Conservation (phyloP, 1,139 yeast species). For the Geotrichum cucujoidarum region DNA sequence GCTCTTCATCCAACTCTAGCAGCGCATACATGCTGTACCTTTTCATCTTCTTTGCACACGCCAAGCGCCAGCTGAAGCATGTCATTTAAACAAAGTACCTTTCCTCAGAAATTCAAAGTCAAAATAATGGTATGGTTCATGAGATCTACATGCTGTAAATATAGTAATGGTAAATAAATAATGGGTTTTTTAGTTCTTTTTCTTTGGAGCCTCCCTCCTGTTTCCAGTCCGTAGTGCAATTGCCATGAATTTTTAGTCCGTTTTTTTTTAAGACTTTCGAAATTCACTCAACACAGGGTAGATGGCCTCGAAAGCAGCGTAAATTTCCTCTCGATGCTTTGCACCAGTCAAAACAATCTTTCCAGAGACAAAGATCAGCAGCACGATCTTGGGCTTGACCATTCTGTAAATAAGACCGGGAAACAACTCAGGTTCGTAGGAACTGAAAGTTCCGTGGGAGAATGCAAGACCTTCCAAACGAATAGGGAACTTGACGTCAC, state of each 20-base stretch:
- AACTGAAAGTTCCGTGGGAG: slow-evolving; percentile 97
- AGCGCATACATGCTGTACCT: neutral
- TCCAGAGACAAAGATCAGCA: slow-evolving; percentile 92
- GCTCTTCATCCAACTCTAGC: slow-evolving; percentile 1
- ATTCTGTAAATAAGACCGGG: slow-evolving; percentile 98
- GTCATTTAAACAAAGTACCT: neutral
- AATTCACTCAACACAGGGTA: slow-evolving; percentile 98
- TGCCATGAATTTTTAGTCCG: too few relatives aligned
- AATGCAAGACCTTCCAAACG: slow-evolving; percentile 96
- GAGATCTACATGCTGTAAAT: neutral
- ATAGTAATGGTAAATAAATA: too few relatives aligned
- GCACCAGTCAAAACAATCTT: slow-evolving; percentile 98
- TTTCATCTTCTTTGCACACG: neutral
- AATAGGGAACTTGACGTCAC: slow-evolving; percentile 94
- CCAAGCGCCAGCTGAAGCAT: neutral
- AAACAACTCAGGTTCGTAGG: slow-evolving; percentile 97
- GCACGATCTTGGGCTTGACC: slow-evolving; percentile 97
- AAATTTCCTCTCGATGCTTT: slow-evolving; percentile 95
- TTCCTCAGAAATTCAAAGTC: too few relatives aligned
- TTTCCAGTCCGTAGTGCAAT: too few relatives aligned
- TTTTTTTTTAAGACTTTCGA: slow-evolving; percentile 58
- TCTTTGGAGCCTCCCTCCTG: too few relatives aligned
- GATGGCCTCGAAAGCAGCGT: slow-evolving; percentile 95
- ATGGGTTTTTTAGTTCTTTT: too few relatives aligned
- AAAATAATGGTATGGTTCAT: neutral